Evolutionary conservation across 305 asterid species (phyloP).

Genomic region (Fraxinus nigra): DNA sequence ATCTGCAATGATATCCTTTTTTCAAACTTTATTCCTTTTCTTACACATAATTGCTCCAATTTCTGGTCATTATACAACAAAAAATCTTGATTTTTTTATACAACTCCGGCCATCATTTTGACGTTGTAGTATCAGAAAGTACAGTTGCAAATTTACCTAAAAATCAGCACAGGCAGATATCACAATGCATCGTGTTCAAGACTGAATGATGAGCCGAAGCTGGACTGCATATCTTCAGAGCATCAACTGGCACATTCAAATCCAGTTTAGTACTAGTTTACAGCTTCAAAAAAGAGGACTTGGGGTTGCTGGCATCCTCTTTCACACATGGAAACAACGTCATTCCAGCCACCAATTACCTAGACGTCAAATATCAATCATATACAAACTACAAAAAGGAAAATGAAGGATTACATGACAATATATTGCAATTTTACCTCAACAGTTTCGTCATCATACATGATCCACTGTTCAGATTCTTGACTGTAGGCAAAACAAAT

Average conservation of each 20-base stretch:
- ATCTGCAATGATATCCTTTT: constrained; percentile 19
- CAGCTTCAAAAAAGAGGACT: constrained; percentile 85
- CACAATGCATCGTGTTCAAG: constrained; percentile 19
- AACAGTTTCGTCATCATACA: background rate
- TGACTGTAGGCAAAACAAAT: background rate
- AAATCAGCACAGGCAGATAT: background rate
- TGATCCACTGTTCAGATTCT: background rate
- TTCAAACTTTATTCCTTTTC: constrained; percentile 20
- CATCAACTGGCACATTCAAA: background rate
- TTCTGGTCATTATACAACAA: constrained; percentile 26
- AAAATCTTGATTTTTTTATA: background rate
- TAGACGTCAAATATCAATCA: constrained; percentile 23
- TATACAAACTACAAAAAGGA: background rate
- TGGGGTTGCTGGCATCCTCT: constrained; percentile 93
- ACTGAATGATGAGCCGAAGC: constrained; percentile 17
- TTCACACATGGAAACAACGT: constrained; percentile 79
- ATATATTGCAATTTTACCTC: background rate
- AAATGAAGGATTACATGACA: background rate
- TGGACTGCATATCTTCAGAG: constrained; percentile 14
- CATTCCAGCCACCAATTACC: constrained; percentile 87
- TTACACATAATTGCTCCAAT: constrained; percentile 22
- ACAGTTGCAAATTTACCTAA: constrained; percentile 23
- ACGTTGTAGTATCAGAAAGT: background rate
- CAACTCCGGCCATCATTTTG: background rate
- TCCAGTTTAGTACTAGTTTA: constrained; percentile 38